Evolutionary conservation across 73 alveolate species (phyloP), one percentile per base, ranked within the genome.

Genomic region (Tetrahymena malaccensis): DNA sequence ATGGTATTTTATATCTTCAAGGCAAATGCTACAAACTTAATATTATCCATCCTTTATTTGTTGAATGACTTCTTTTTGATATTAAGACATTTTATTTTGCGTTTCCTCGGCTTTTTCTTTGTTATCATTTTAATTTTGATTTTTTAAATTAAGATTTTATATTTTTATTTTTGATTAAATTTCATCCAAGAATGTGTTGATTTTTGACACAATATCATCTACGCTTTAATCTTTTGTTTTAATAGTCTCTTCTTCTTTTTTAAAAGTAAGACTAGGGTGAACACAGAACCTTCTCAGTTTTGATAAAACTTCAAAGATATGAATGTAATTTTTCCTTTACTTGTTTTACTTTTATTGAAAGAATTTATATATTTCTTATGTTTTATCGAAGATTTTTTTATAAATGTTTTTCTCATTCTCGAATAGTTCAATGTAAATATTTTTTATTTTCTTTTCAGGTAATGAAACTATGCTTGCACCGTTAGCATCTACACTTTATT

Each of bases 281-380:
- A 96, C 96, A 96, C 98, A 96, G 43, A 93, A 56, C 38, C 96
- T 83, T 94, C 98, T 96, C 22, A 96, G 50, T 94, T 97, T 96
- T 0, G 96, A 21, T n/a, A 96, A 22, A 10, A 96, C 21, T 94
- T 95, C 97, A 93, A 96, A 96, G 55, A 96, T 94, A 85, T 94
- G 94, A 94, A 94, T 94, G 19, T 84, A 93, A 85, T 35, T 84
- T 96, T 33, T 96, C 96, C 93, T 96, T 94, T 17, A 31, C 50
- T 40, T 93, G 33, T 33, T 12, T 55, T 15, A 85, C 43, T 38
- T 84, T 37, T 6, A 85, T 83, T 83, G 35, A 70, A 70, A 31
- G 37, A 27, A 70, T 31, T 70, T 70, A 70, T 70, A 70, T 21
- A 70, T 85, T n/a, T 50, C 94, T 37, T 96, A 25, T 43, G 97